Evolutionary conservation across 2,329 filamentous ascomycete species (phyloP), one percentile per base, ranked within the genome.

Genomic region (Lasiodiplodia sp.): DNA sequence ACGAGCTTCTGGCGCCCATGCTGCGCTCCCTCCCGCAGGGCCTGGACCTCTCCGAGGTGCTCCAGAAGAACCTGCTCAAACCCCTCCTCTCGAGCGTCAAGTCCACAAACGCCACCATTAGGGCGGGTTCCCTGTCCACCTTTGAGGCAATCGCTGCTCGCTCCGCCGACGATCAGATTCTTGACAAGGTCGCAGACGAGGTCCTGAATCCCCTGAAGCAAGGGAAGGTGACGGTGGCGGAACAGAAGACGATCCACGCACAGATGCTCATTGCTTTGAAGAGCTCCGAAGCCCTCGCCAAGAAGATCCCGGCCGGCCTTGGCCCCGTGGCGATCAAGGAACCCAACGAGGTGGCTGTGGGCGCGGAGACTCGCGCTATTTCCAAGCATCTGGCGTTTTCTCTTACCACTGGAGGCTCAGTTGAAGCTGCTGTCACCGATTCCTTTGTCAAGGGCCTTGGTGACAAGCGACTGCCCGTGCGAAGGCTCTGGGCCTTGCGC

Each of bases 11-110:
- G 62, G 87, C 90, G 6, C 88, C 91, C 14, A 84, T 98, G 56
- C 85, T 96, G 69, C 79, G 85, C 10, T 88, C 92, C 34, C 82
- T 99, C 7, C 89, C 93, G 1, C 77, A 82, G 34, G 82, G 83
- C 6, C 86, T 96, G 73, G 95, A 99, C 74, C 85, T 98, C 21
- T 95, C 95, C 10, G 87, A 89, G 47, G 82, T 92, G 4, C 84
- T 98, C 21, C 86, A 87, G 65, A 84, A 86, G 31, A 92, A 91
- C 70, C 85, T 99, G 44, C 80, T 96, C 47, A 98, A 97, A 78
- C 93, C 94, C 6, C 83, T 99, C 14, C 81, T 98, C n/a, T 90
- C 93, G 51, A 97, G 94, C 76, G 85, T 94, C 78, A 97, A 97
- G 79, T 98, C 96, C 1, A 94, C 92, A 75, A 98, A 97, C 78